Evolutionary conservation across 108 stramenopile species (phyloP).

Genomic region (Pseudonitzschia multistriata): DNA sequence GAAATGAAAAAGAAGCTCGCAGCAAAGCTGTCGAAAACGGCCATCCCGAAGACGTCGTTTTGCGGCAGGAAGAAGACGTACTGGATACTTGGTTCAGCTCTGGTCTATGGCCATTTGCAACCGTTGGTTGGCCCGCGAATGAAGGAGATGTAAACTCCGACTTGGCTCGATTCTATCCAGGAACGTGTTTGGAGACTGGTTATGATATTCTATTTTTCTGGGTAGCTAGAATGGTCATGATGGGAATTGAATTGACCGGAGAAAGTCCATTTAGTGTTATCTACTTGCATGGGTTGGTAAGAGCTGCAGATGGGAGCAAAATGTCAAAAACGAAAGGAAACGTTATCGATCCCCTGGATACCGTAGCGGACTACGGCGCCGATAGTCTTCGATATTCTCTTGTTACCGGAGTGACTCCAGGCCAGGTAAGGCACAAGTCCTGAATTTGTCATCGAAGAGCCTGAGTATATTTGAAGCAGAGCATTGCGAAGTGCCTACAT

Average conservation of each 20-base stretch:
- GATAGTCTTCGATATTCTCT: constrained; percentile 92
- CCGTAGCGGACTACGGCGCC: constrained; percentile 90
- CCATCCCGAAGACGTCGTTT: constrained; percentile 53
- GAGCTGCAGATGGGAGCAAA: constrained; percentile 93
- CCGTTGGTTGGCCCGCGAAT: constrained; percentile 88
- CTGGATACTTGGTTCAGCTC: constrained; percentile 98
- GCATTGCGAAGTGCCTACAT: neutral
- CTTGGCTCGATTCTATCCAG: constrained; percentile 89
- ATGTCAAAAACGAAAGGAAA: constrained; percentile 99
- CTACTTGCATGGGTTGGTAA: constrained; percentile 93
- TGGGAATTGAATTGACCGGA: constrained; percentile 90
- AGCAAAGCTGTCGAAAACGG: constrained; percentile 65
- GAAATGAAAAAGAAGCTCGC: constrained; percentile 82
- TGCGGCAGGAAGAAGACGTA: constrained; percentile 94
- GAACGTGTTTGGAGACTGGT: constrained; percentile 95
- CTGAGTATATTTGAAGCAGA: neutral
- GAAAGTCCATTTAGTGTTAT: constrained; percentile 93
- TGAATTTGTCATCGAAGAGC: neutral
- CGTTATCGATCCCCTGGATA: constrained; percentile 96
- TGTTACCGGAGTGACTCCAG: constrained; percentile 94
- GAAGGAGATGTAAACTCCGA: constrained; percentile 72
- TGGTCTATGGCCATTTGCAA: constrained; percentile 96
- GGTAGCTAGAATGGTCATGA: constrained; percentile 99
- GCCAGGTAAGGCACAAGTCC: constrained; percentile 54
- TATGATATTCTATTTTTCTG: constrained; percentile 99